phyloP scores from a whole-genome alignment of 257 asterid genomes.

The Scutellaria baicalensis region DNA sequence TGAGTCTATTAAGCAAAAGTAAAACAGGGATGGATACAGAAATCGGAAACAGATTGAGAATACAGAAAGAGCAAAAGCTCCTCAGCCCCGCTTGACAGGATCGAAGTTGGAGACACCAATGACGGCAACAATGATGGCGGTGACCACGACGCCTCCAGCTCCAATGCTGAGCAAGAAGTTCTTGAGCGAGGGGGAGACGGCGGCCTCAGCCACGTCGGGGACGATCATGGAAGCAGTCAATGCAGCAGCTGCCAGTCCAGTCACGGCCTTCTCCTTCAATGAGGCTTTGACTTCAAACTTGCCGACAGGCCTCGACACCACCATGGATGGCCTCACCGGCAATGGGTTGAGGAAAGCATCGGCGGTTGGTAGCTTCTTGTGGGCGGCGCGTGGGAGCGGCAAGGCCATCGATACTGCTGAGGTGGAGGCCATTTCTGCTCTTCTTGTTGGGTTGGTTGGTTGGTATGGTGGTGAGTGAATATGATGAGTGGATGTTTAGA shows the following conservation, averaged over 20 bases:
- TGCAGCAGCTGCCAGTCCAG: constrained; percentile 79
- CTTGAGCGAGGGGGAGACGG: constrained; percentile 73
- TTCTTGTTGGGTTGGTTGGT: neutral
- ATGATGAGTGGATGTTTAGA: neutral
- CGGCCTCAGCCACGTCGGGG: constrained; percentile 80
- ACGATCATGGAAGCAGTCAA: constrained; percentile 63
- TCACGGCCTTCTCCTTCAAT: constrained; percentile 64
- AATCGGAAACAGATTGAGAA: constrained; percentile 20
- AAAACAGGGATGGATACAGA: constrained; percentile 17
- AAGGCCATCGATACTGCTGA: constrained; percentile 59
- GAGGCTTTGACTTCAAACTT: constrained; percentile 60
- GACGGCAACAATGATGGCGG: constrained; percentile 54
- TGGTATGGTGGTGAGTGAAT: neutral
- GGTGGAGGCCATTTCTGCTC: constrained; percentile 53
- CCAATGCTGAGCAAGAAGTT: constrained; percentile 79
- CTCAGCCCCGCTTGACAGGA: constrained; percentile 75
- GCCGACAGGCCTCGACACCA: constrained; percentile 28
- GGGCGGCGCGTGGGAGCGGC: constrained; percentile 49
- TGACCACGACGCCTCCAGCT: constrained; percentile 74
- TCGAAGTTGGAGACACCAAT: constrained; percentile 78
- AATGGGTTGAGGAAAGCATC: constrained; percentile 49
- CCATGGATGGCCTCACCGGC: constrained; percentile 36
- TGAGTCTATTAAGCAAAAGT: constrained; percentile 22
- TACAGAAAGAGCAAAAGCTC: neutral
- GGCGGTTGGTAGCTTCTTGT: constrained; percentile 31